Evolutionary conservation across 768 basidiomycete species (phyloP).

Genomic region (Pleurotus sapidus): DNA sequence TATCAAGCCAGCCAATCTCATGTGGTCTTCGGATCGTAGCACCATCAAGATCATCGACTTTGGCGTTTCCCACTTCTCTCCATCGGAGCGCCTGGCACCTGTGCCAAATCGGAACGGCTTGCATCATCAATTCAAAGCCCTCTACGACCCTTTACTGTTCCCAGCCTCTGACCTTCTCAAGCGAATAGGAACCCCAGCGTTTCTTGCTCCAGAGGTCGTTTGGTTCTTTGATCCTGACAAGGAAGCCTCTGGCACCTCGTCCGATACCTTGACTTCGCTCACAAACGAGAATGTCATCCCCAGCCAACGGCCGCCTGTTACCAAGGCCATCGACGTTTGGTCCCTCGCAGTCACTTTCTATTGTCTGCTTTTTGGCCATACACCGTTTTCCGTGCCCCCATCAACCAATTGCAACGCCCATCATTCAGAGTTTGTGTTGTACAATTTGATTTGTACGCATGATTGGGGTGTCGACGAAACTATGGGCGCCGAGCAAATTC

Average conservation of each 20-base stretch:
- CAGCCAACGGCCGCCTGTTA: slow-evolving; percentile 34
- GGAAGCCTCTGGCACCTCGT: slow-evolving; percentile 16
- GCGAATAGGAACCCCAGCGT: slow-evolving; percentile 39
- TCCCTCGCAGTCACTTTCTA: slow-evolving; percentile 45
- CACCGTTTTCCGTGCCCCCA: slow-evolving; percentile 35
- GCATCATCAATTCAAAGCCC: slow-evolving; percentile 1
- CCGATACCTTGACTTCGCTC: slow-evolving; percentile 15
- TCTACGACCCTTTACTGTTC: slow-evolving; percentile 28
- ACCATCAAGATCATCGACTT: slow-evolving; percentile 93
- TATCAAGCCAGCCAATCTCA: slow-evolving; percentile 92
- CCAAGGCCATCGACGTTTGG: slow-evolving; percentile 47
- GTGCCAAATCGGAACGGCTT: neutral
- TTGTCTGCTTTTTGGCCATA: slow-evolving; percentile 42
- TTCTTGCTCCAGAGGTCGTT: slow-evolving; percentile 43
- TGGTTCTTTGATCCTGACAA: slow-evolving; percentile 30
- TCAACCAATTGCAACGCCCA: slow-evolving; percentile 31
- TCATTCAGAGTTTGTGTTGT: slow-evolving; percentile 36
- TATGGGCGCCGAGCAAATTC: slow-evolving; percentile 34
- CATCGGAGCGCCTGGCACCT: neutral
- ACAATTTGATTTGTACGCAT: slow-evolving; percentile 37
- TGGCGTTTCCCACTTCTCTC: slow-evolving; percentile 67
- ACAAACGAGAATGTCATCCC: slow-evolving; percentile 11
- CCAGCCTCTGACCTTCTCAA: slow-evolving; percentile 35
- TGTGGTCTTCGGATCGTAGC: slow-evolving; percentile 79
- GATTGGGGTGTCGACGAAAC: slow-evolving; percentile 35